Conservation (phyloP, 306 rosid species). For the Lablab purpureus region DNA sequence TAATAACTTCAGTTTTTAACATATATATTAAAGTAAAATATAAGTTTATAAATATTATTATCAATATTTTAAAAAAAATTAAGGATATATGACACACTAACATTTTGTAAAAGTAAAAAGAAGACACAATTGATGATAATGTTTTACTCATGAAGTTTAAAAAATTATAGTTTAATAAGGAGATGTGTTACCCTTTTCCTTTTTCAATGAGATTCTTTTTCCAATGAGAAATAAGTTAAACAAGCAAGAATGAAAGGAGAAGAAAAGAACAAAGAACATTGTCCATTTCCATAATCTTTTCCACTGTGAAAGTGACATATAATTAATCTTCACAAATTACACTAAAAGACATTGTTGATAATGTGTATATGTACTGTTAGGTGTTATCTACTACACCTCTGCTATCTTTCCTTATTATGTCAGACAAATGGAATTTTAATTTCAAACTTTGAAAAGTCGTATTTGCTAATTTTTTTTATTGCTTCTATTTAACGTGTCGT, state of each 20-base stretch:
- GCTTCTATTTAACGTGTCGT: slow-evolving; percentile 21
- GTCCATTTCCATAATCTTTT: slow-evolving; percentile 11
- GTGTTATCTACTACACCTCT: slow-evolving; percentile 13
- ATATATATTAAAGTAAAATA: no score
- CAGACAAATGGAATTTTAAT: slow-evolving; percentile 45
- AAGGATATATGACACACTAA: no score
- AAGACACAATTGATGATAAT: no score
- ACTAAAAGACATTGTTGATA: slow-evolving; percentile 44
- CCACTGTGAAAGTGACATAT: slow-evolving; percentile 45
- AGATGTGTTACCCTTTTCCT: background rate
- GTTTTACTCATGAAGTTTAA: no score
- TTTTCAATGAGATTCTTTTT: background rate
- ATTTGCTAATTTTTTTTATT: background rate
- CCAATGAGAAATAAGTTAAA: slow-evolving; percentile 12
- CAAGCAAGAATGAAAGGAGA: slow-evolving; percentile 12
- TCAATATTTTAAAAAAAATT: no score
- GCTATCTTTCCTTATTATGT: slow-evolving; percentile 2
- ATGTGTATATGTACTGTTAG: background rate
- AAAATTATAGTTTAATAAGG: no score
- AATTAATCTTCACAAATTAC: slow-evolving; percentile 24
- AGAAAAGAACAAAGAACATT: background rate
- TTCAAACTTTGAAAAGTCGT: slow-evolving; percentile 32
- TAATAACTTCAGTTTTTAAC: no score
- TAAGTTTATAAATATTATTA: no score
- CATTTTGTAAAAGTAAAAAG: no score